Percentiles rank a stretch among this genome's conserved stretches.
Conservation (phyloP, 768 basidiomycete species). For the Saitozyma podzolica region DNA sequence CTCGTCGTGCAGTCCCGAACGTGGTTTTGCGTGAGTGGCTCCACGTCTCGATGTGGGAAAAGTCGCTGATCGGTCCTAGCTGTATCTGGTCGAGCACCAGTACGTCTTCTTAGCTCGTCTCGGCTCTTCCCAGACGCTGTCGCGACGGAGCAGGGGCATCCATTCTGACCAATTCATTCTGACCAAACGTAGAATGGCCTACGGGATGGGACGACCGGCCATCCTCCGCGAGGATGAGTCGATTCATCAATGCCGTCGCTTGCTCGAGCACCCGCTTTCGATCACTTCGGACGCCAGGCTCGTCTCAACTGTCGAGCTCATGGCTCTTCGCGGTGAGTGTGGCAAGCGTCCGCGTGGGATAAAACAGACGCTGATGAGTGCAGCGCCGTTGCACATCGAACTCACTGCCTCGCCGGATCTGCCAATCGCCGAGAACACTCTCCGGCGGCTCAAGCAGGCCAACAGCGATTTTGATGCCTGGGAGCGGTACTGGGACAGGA, state of each 20-base stretch:
- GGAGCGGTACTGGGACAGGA: constrained; percentile 57
- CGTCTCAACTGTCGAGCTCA: constrained; percentile 89
- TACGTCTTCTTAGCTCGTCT: constrained; percentile 54
- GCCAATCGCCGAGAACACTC: constrained; percentile 71
- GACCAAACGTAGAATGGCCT: constrained; percentile 69
- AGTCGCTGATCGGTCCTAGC: constrained; percentile 30
- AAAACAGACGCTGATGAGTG: background rate
- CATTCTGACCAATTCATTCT: constrained; percentile 29
- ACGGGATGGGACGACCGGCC: constrained; percentile 89
- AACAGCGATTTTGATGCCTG: constrained; percentile 76
- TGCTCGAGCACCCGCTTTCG: constrained; percentile 81
- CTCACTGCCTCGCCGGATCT: constrained; percentile 71
- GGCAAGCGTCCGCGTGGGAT: background rate
- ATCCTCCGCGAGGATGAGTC: constrained; percentile 91
- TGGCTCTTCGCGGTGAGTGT: constrained; percentile 65
- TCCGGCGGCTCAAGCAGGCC: constrained; percentile 69
- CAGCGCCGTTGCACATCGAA: constrained; percentile 76
- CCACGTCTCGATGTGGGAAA: background rate
- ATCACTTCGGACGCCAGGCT: constrained; percentile 93
- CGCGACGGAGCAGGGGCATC: no score
- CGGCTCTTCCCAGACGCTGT: background rate
- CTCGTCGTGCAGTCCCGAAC: constrained; percentile 79
- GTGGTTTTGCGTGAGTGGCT: constrained; percentile 70
- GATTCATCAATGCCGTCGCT: constrained; percentile 73
- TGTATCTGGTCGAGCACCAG: constrained; percentile 94